Evolutionary conservation across 164 flowering plant species (phyloP).

Genomic region (Piper longum): DNA sequence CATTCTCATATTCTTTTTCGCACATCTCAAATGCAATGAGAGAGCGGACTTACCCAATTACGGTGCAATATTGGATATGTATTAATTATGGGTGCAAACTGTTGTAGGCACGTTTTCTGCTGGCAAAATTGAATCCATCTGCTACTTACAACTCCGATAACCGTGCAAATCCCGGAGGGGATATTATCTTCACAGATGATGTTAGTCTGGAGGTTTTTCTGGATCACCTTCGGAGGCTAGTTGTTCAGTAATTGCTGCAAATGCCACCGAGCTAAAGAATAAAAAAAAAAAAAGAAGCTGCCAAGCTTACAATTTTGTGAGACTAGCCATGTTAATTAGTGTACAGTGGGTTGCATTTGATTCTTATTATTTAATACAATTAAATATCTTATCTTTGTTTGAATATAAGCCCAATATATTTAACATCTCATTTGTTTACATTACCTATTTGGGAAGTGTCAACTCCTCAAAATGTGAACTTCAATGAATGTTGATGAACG

Average conservation of each 20-base stretch:
- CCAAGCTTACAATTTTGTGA: conserved; percentile 8
- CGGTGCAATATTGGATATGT: background rate
- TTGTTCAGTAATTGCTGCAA: conserved; percentile 43
- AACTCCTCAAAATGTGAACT: too few relatives aligned
- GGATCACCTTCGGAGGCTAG: conserved; percentile 92
- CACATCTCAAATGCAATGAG: background rate
- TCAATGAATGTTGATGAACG: too few relatives aligned
- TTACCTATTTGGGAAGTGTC: too few relatives aligned
- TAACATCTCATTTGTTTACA: too few relatives aligned
- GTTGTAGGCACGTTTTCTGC: conserved; percentile 78
- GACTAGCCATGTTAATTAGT: background rate
- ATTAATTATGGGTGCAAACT: background rate
- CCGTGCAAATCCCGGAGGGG: conserved; percentile 44
- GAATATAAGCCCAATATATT: too few relatives aligned
- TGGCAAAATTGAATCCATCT: conserved; percentile 92
- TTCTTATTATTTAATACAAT: too few relatives aligned
- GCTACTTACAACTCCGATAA: conserved; percentile 73
- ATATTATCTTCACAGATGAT: conserved; percentile 84
- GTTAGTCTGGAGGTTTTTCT: conserved; percentile 86
- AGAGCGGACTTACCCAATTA: background rate
- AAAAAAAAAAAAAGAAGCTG: background rate
- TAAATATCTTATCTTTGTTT: too few relatives aligned
- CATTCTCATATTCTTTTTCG: background rate
- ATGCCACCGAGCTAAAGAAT: too few relatives aligned
- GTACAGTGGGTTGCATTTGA: background rate